Percentiles rank a stretch among this genome's conserved stretches.
Conservation (phyloP, 202 grass and related monocot genomes). For the Zizania palustris region DNA sequence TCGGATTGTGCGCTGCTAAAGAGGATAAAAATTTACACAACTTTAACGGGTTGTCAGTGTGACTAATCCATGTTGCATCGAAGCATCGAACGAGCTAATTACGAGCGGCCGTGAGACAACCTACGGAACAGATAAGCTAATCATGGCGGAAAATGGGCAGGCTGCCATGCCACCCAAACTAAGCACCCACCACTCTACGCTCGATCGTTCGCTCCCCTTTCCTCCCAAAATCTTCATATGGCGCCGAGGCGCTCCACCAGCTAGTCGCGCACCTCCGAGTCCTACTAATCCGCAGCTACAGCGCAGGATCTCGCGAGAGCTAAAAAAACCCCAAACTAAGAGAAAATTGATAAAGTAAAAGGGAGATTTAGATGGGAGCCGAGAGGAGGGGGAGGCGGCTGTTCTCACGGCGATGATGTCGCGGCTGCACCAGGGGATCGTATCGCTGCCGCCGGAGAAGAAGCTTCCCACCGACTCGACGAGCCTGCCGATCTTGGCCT, state of each 20-base stretch:
- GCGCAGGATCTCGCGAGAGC: not conserved
- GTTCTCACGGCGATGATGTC: constrained; percentile 77
- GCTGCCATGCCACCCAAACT: not conserved
- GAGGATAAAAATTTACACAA: not conserved
- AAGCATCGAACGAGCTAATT: not conserved
- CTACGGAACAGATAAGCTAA: not conserved
- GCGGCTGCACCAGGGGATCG: constrained; percentile 92
- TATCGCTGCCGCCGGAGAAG: constrained; percentile 79
- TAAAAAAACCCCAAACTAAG: not conserved
- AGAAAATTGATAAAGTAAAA: not conserved
- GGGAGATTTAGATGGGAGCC: not conserved
- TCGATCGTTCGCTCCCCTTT: not conserved
- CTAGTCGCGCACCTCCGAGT: too few relatives aligned
- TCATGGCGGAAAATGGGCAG: not conserved
- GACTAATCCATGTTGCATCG: not conserved
- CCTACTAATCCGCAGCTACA: not conserved
- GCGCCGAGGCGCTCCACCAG: not conserved
- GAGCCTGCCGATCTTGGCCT: constrained; percentile 71
- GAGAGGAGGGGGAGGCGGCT: not conserved
- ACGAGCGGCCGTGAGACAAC: not conserved
- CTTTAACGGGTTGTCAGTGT: not conserved
- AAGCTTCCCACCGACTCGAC: constrained; percentile 86
- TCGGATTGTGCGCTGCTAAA: not conserved
- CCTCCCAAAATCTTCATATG: not conserved
- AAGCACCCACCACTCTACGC: not conserved